Evolutionary conservation across 352 stramenopile genomes (phyloP).

Genomic region (Phytophthora chlamydospora): DNA sequence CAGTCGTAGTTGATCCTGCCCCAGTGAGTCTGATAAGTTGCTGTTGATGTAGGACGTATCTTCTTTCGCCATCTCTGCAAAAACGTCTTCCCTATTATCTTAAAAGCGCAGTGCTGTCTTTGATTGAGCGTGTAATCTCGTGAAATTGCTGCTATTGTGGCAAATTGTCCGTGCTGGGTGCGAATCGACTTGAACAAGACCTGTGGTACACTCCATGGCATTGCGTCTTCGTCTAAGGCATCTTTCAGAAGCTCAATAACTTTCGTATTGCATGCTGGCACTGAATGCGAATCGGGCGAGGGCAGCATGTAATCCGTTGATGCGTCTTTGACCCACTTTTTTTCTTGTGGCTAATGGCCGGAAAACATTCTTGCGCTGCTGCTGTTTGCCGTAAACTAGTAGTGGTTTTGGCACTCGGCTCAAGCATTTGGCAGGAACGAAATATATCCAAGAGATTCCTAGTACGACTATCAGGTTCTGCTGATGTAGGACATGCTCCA

Average conservation of each 20-base stretch:
- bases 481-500: neutral
- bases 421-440: neutral
- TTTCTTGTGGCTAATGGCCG: neutral
- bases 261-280: neutral
- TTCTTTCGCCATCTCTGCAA: too few species aligned
- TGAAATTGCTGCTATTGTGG: neutral
- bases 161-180: neutral
- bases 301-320: neutral
- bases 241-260: constrained; percentile 1
- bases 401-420: neutral
- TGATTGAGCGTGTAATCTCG: constrained; percentile 1
- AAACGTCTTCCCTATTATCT: too few species aligned
- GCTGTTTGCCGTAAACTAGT: neutral
- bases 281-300: neutral
- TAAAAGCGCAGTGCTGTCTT: neutral
- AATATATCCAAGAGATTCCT: neutral
- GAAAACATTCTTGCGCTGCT: neutral
- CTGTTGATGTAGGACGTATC: too few species aligned
- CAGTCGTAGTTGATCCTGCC: neutral
- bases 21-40: too few species aligned
- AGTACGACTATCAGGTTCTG: neutral
- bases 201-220: neutral
- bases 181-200: neutral
- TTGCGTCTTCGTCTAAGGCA: neutral
- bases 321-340: constrained; percentile 1